Base-by-base conservation (phyloP, 2,329 filamentous ascomycete genomes). In the Epicoccum nigrum region DNA sequence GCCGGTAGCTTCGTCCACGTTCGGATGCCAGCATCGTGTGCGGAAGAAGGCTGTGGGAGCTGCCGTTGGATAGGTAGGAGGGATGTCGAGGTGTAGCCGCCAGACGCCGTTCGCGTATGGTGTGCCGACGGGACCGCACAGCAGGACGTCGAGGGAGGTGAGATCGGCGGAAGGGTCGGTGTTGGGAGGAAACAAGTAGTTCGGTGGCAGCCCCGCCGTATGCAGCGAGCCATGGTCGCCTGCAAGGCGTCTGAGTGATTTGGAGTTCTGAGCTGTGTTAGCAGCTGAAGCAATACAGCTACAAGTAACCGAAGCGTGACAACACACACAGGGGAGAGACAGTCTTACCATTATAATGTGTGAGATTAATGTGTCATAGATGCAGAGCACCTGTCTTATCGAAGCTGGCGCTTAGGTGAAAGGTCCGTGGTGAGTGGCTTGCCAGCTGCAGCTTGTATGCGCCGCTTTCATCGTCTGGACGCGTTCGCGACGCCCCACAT, bases 21-120 rank as follows among this genome's bases (percentile, higher is more conserved):
- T 87, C 0, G 84, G 84, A 59, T 87, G 84, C 78, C 83, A 87
- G 56, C 86, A 82, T 5, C 79, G 76, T 2, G 84, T 86, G 45
- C 77, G 78, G 64, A 87, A 86, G 25, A 78, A 77, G 2, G 84
- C 84, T 32, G 83, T 86, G 0, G 81, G 81, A 13, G 80, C 79
- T 15, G 69, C 69, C 31, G 69, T 68, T 9, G 80, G 80, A 59
- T 86, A 85, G n/a, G 78, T 79, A 15, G 78, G 73, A 0, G 84
- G 84, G 27, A 86, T 84, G 37, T 80, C 78, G 38, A 87, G 76
- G 58, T 83, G 81, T 1, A 87, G 68, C 47, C 78, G 80, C 81
- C 82, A 87, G 16, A 86, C 69, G 20, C 84, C 84, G 17, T 76
- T 67, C 1, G 79, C 75, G 60, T 86, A 87, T 2, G 84, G 83